Conservation (phyloP, 192 early-diverging fungal species). For the Linnemannia hyalina region DNA sequence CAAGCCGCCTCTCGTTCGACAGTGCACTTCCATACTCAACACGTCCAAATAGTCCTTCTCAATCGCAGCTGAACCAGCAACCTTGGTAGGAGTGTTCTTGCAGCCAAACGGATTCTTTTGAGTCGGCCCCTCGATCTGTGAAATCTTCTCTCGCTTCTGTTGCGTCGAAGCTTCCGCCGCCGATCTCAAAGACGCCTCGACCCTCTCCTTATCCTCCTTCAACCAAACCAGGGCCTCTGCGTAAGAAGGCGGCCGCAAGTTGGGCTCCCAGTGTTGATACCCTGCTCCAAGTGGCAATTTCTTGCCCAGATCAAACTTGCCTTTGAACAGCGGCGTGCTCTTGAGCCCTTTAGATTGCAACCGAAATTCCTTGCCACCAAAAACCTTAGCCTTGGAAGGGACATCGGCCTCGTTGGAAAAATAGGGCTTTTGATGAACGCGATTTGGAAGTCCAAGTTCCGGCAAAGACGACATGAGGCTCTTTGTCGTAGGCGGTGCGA, state of each 20-base stretch:
- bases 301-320: not conserved
- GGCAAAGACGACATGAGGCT: constrained; percentile 54
- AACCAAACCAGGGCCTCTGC: constrained; percentile 57
- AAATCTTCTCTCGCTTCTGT: constrained; percentile 20
- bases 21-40: constrained; percentile 78
- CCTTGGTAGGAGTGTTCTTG: constrained; percentile 70
- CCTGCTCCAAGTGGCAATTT: not conserved
- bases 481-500: constrained; percentile 56
- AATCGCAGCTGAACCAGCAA: constrained; percentile 53
- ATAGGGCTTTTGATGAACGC: constrained; percentile 71
- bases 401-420: constrained; percentile 72
- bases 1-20: constrained; percentile 60
- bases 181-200: constrained; percentile 18
- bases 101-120: constrained; percentile 73
- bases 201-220: constrained; percentile 49
- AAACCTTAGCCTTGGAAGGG: constrained; percentile 62
- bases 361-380: constrained; percentile 72
- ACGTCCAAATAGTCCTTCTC: constrained; percentile 64
- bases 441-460: constrained; percentile 31
- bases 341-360: constrained; percentile 50
- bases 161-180: constrained; percentile 32
- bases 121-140: constrained; percentile 74
- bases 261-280: constrained; percentile 41
- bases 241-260: constrained; percentile 55
- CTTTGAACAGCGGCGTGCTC: constrained; percentile 30